Evolutionary conservation across 345 rosid genomes (phyloP).

Genomic region (Populus alba): DNA sequence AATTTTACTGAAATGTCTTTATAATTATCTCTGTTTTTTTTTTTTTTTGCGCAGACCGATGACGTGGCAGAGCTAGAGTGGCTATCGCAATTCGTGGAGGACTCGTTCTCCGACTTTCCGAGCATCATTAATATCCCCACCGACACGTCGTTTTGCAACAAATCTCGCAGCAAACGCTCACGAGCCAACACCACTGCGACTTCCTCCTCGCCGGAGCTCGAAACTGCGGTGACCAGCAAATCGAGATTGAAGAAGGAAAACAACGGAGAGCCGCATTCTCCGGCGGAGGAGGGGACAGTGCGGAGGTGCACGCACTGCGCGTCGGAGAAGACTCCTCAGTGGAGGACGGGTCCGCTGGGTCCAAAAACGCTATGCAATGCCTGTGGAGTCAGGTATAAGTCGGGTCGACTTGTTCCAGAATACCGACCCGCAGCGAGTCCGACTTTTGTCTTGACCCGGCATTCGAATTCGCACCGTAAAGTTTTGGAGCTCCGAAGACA

Average conservation of each 20-base stretch:
- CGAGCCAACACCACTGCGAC: conserved; percentile 36
- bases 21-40: background rate
- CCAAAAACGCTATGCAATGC: conserved; percentile 80
- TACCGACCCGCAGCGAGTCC: conserved; percentile 85
- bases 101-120: conserved; percentile 60
- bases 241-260: conserved; percentile 37
- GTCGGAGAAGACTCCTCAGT: conserved; percentile 81
- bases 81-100: conserved; percentile 77
- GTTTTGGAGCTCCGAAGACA: conserved; percentile 78
- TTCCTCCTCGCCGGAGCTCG: conserved; percentile 19
- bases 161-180: conserved; percentile 55
- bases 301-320: conserved; percentile 76
- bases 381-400: conserved; percentile 78
- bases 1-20: background rate
- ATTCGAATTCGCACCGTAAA: conserved; percentile 82
- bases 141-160: conserved; percentile 32
- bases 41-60: conserved; percentile 46
- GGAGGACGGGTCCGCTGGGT: conserved; percentile 81
- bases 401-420: conserved; percentile 78
- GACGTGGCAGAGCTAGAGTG: conserved; percentile 86
- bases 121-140: conserved; percentile 31
- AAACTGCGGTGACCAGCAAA: conserved; percentile 21
- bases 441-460: conserved; percentile 69
- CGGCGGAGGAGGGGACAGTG: conserved; percentile 36
- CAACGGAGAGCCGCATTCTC: conserved; percentile 8